These are phyloP conservation scores for Septoria petroselini DNA, from an alignment of 2,329 filamentous ascomycete species.

Conservation along the genomic window DNA sequence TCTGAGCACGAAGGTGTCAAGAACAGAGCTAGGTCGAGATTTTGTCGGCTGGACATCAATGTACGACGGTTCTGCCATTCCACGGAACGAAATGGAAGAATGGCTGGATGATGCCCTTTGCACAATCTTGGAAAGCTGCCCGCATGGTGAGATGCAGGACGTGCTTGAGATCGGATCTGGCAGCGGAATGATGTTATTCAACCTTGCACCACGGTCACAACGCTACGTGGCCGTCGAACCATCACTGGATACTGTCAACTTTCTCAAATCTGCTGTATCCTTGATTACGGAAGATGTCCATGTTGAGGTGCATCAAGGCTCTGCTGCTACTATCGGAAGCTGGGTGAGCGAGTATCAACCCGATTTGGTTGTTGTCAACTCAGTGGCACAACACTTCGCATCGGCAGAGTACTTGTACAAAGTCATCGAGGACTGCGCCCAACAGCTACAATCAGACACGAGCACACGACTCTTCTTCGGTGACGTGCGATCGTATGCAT, in stretches of 20 bases:
- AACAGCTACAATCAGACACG: neutral
- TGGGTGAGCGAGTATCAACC: slow-evolving; percentile 11
- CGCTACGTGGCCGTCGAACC: slow-evolving; percentile 12
- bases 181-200: slow-evolving; percentile 21
- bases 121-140: slow-evolving; percentile 21
- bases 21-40: slow-evolving; percentile 17
- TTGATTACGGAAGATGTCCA: slow-evolving; percentile 6
- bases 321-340: slow-evolving; percentile 10
- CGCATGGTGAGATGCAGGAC: slow-evolving; percentile 17
- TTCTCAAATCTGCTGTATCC: slow-evolving; percentile 7
- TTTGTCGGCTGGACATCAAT: slow-evolving; percentile 21
- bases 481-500: slow-evolving; percentile 16
- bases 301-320: slow-evolving; percentile 9
- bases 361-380: slow-evolving; percentile 17
- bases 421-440: slow-evolving; percentile 4
- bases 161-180: slow-evolving; percentile 21
- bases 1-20: too few species aligned
- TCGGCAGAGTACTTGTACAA: slow-evolving; percentile 18
- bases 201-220: slow-evolving; percentile 11
- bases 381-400: slow-evolving; percentile 20
- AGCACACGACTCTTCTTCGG: slow-evolving; percentile 17
- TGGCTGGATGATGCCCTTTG: slow-evolving; percentile 19
- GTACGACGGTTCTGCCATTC: slow-evolving; percentile 14
- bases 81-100: slow-evolving; percentile 15
- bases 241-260: slow-evolving; percentile 1